Percentiles rank a stretch among this genome's conserved stretches.
phyloP scores from a whole-genome alignment of 768 basidiomycete species.

The Suillus paluster region DNA sequence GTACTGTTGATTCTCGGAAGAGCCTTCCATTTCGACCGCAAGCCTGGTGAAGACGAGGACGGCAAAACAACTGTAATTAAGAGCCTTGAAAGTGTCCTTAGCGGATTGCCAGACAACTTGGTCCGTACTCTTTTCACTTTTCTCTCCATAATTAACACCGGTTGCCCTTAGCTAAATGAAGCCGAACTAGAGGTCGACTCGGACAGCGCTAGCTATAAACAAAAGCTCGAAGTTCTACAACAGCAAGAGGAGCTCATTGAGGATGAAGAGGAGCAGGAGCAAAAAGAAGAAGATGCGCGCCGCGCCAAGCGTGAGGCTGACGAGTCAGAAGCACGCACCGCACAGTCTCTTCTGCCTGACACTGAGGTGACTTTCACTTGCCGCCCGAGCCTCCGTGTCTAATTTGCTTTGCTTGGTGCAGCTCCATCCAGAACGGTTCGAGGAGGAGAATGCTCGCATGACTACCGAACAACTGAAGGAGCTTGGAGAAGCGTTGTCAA shows the following conservation, averaged over 20 bases:
- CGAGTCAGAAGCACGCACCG: conserved; percentile 78
- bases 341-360: conserved; percentile 84
- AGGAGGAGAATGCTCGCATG: conserved; percentile 87
- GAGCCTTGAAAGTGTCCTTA: conserved; percentile 88
- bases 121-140: conserved; percentile 42
- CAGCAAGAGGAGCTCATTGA: conserved; percentile 99
- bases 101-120: conserved; percentile 91
- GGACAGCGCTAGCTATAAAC: conserved; percentile 94
- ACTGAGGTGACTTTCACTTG: conserved; percentile 63
- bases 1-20: conserved; percentile 92
- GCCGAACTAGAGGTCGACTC: conserved; percentile 96
- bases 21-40: conserved; percentile 92
- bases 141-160: conserved; percentile 10
- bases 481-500: conserved; percentile 86
- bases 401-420: conserved; percentile 27
- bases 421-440: conserved; percentile 65
- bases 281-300: conserved; percentile 92
- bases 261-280: conserved; percentile 98
- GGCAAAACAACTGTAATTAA: conserved; percentile 82
- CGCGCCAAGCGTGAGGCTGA: conserved; percentile 81
- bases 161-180: conserved; percentile 79
- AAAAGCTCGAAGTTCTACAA: conserved; percentile 96
- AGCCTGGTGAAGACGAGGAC: conserved; percentile 73
- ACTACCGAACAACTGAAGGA: conserved; percentile 95
- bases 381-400: neutral